Base-by-base conservation (phyloP, 129 eudicot genomes). In the Glebionis coronaria region DNA sequence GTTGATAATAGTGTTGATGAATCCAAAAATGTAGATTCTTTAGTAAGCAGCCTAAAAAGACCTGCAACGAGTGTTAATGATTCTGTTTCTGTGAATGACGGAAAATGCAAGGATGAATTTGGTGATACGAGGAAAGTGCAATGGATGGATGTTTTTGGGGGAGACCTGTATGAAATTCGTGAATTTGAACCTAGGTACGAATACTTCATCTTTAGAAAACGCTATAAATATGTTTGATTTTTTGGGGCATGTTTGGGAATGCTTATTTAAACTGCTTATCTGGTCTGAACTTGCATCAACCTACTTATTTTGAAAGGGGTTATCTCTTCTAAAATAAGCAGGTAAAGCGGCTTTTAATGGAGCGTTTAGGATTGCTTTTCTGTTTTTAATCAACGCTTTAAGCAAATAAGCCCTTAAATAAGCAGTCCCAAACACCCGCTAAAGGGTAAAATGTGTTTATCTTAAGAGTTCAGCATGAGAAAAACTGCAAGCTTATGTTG, bases 181-280 rank as follows among this genome's bases (percentile, higher is more conserved):
- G 94, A 89, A 82, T 89, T 89, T 62, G 96, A 89, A 79, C 77
- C 81, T 69, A 89, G 96, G 96, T 89, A 89, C 1, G n/a, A 67
- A 46, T 56, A 19, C 61, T 76, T 52, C 20, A 35, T 28, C 19
- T 35, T 35, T 35, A 0, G 42, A 35, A 35, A 35, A 49, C 2
- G 54, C 8, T 13, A 3, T 35, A 35, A 35, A 35, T 35, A 6
- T 49, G 14, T 49, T 5, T 2, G 4, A 15, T 3, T 12, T 49
- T 3, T 13, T 13, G 54, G 15, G 6, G 10, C 5, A 49, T 49
- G 35, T 67, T 60, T 73, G 68, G 50, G 73, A 72, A 57, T 78
- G 72, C 45, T 51, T 40, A 16, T 73, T 42, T 20, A n/a, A 61
- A 35, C 42, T 35, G 42, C 42, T 35, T 35, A 35, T 35, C 42